These are phyloP conservation scores for Plicaturopsis crispa DNA, from an alignment of 768 basidiomycete genomes.

Conservation along the genomic window DNA sequence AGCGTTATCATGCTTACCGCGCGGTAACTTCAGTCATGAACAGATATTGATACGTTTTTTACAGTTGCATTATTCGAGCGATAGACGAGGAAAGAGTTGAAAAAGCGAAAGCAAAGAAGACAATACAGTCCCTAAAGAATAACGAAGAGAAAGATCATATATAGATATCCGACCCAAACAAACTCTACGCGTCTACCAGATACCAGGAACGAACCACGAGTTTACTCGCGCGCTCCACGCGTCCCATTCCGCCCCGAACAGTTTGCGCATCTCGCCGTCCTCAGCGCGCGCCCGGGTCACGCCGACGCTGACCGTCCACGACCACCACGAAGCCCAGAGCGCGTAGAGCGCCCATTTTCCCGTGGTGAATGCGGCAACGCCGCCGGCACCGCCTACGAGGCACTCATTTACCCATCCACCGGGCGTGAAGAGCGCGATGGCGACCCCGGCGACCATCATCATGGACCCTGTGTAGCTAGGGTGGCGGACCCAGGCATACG, in stretches of 20 bases:
- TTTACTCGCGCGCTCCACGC: slow-evolving; percentile 34
- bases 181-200: too few species aligned
- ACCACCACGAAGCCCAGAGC: slow-evolving; percentile 38
- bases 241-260: slow-evolving; percentile 42
- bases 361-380: too few species aligned
- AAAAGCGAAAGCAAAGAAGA: too few species aligned
- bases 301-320: slow-evolving; percentile 39
- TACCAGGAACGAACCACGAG: slow-evolving; percentile 43
- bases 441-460: slow-evolving; percentile 37
- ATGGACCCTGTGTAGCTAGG: slow-evolving; percentile 50
- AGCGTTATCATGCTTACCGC: too few species aligned
- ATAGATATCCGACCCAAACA: too few species aligned
- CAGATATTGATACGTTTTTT: too few species aligned
- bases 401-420: slow-evolving; percentile 43
- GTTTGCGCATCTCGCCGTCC: slow-evolving; percentile 38
- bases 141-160: too few species aligned
- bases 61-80: too few species aligned
- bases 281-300: slow-evolving; percentile 43
- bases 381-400: slow-evolving; percentile 21
- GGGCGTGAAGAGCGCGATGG: slow-evolving; percentile 35
- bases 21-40: too few species aligned
- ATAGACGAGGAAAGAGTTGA: too few species aligned
- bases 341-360: too few species aligned
- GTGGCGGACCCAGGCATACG: slow-evolving; percentile 46
- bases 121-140: too few species aligned